Percentiles rank a stretch among this genome's conserved stretches.
phyloP scores from a whole-genome alignment of 257 asterid species.

The Solanum gracilifrons region DNA sequence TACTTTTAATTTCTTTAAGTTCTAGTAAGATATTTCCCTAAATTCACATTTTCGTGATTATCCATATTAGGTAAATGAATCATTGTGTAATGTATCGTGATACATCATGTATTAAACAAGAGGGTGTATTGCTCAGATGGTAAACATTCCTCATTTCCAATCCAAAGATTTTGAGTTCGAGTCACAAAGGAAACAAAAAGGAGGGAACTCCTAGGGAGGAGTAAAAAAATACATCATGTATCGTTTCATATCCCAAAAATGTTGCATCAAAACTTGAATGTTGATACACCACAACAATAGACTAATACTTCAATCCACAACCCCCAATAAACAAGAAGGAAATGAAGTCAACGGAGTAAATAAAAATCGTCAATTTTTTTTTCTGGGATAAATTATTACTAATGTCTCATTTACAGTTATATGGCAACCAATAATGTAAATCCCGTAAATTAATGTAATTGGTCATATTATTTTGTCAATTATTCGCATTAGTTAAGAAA shows the following conservation, averaged over 20 bases:
- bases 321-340: not conserved
- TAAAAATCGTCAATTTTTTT: too few species aligned
- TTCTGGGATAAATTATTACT: not conserved
- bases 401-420: too few species aligned
- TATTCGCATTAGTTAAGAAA: not conserved
- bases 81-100: not conserved
- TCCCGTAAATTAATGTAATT: not conserved
- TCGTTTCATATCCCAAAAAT: not conserved
- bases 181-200: too few species aligned
- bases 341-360: not conserved
- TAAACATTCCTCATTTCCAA: not conserved
- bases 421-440: not conserved
- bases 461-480: not conserved
- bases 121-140: not conserved
- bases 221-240: too few species aligned
- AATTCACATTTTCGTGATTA: too few species aligned
- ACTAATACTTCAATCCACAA: too few species aligned
- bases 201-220: not conserved
- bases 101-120: too few species aligned
- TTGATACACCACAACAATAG: not conserved
- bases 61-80: not conserved
- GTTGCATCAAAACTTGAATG: not conserved
- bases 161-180: too few species aligned
- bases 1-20: not conserved
- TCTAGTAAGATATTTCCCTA: not conserved